Base-by-base conservation (phyloP, 495 filamentous ascomycete species). In the Penicillium ochrochloron region DNA sequence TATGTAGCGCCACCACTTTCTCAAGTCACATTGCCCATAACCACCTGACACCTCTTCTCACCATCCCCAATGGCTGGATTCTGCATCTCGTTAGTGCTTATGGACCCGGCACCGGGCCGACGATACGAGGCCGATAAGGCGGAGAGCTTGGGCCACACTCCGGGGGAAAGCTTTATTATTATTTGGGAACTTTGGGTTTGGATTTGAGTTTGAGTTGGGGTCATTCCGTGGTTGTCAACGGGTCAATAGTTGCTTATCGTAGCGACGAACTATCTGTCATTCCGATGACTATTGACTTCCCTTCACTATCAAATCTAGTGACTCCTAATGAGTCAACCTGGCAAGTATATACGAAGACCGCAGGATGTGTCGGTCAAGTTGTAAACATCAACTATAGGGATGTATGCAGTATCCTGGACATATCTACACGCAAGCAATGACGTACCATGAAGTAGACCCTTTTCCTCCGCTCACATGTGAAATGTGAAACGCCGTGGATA, bases 61-160 rank as follows among this genome's bases (percentile, higher is more conserved):
- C 12, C 7, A 23, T 9, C 19, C 21, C 21, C 44, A 48, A 48
- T 23, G 10, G 21, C 44, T 10, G 19, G 44, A 21, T 21, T 12
- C 42, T 3, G 7, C 8, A 31, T 6, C 25, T 7, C 25, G 25
- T 31, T 31, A 31, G 25, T 31, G 48, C 25, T 31, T 52, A 52
- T 52, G 44, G 21, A 52, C 48, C 7, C n/a, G 48, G 25, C 48
- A 9, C 48, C 48, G 48, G 48, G 48, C 48, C 48, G 46, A 27
- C 21, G 46, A 52, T 31, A 52, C 25, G 25, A 31, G 46, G 23
- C 46, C 46, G 46, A 50, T 50, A 50, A 50, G 46, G 46, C 46
- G 46, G 21, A 27, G 25, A 50, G 46, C 46, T 50, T 27, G 46
- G 46, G 46, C 46, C 46, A 29, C n/a, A 19, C n/a, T 50, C 5